These are phyloP conservation scores for Heimioporus sp. DNA, from an alignment of 768 basidiomycete species.

Conservation along the genomic window DNA sequence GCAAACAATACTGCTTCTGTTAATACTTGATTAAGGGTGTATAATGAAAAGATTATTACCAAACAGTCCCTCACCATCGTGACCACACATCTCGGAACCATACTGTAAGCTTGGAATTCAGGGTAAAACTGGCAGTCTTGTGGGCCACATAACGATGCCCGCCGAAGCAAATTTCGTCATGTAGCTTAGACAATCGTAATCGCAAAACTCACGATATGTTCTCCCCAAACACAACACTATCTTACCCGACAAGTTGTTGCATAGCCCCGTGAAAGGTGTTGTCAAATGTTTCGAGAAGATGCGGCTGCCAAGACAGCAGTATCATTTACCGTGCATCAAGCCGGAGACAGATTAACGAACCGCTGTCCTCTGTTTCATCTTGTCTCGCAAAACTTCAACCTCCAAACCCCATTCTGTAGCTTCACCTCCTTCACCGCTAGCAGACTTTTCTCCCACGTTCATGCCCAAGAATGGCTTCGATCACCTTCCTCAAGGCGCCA, in stretches of 20 bases:
- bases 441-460: constrained; percentile 68
- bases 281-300: constrained; percentile 57
- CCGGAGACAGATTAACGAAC: constrained; percentile 36
- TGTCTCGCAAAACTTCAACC: constrained; percentile 52
- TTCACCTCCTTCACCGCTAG: constrained; percentile 58
- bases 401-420: constrained; percentile 75
- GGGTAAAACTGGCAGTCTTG: constrained; percentile 62
- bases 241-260: constrained; percentile 71
- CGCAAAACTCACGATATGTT: constrained; percentile 55
- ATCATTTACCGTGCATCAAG: constrained; percentile 15
- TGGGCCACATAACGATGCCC: constrained; percentile 76
- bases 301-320: constrained; percentile 41
- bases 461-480: constrained; percentile 61
- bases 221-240: constrained; percentile 64
- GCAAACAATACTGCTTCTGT: constrained; percentile 29
- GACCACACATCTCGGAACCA: constrained; percentile 65
- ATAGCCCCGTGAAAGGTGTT: constrained; percentile 80
- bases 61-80: constrained; percentile 63
- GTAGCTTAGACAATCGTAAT: constrained; percentile 20
- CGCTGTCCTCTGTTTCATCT: constrained; percentile 54
- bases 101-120: constrained; percentile 64
- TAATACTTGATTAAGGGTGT: constrained; percentile 10
- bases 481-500: constrained; percentile 68
- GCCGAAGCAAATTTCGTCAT: constrained; percentile 38
- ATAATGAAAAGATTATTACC: constrained; percentile 40